Percentiles rank a stretch among this genome's conserved stretches.
phyloP scores from a whole-genome alignment of 306 rosid genomes.

The Alnus glutinosa region DNA sequence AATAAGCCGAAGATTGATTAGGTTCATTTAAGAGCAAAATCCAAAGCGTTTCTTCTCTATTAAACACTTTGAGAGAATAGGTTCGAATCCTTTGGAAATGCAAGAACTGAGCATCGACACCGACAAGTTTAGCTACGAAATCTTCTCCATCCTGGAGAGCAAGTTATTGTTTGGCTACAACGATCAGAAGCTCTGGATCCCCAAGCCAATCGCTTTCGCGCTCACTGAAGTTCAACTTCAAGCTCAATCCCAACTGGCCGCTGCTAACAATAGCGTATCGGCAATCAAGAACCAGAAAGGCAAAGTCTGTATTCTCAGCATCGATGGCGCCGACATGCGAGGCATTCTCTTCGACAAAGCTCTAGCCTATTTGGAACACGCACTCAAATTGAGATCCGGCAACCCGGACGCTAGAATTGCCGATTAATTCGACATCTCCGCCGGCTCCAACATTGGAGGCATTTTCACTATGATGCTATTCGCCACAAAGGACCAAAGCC shows the following conservation, averaged over 20 bases:
- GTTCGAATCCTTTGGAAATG: constrained; percentile 59
- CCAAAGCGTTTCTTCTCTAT: neutral
- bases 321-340: constrained; percentile 94
- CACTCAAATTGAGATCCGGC: constrained; percentile 82
- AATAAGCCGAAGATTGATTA: neutral
- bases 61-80: constrained; percentile 28
- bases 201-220: constrained; percentile 59
- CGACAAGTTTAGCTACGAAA: constrained; percentile 96
- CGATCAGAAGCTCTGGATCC: constrained; percentile 91
- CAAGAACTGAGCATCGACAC: constrained; percentile 96
- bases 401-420: constrained; percentile 83
- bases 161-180: constrained; percentile 96
- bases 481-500: constrained; percentile 61
- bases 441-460: constrained; percentile 91
- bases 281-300: constrained; percentile 92
- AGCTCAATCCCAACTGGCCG: neutral
- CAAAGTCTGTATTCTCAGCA: constrained; percentile 85
- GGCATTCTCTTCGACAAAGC: constrained; percentile 93
- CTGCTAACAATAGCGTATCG: constrained; percentile 34
- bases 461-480: constrained; percentile 90
- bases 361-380: constrained; percentile 69
- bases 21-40: constrained; percentile 1
- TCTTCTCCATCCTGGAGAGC: constrained; percentile 93
- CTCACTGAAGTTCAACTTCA: constrained; percentile 37
- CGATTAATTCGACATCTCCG: constrained; percentile 87